Base-by-base conservation (phyloP, 2,329 filamentous ascomycete genomes). In the Byssochlamys sp. region DNA sequence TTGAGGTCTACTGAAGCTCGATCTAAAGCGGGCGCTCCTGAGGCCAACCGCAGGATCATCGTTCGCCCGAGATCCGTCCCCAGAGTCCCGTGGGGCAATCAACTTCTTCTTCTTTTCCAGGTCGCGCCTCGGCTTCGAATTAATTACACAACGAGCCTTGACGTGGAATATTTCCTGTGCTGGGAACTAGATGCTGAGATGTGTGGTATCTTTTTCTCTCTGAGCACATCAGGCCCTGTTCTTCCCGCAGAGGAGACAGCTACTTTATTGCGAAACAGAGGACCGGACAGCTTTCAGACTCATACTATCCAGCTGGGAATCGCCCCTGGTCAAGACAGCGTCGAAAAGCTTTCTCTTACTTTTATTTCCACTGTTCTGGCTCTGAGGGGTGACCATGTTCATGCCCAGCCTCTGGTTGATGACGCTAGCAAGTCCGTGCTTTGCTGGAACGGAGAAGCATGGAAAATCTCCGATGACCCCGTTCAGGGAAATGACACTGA, bases 371-470 rank as follows among this genome's bases (percentile, higher is more conserved):
- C 91, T 0, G 92, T 99, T 0, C 82, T 97, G n/a, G 86, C 91
- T 3, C 78, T 99, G n/a, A 84, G 94, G 65, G 92, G 92, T 27
- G 81, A 84, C 54, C 78, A 83, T 60, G 69, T 94, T 54, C 83
- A 86, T 5, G 70, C 75, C 33, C 94, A 97, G 71, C 94, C 94
- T 1, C 81, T 95, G 3, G 71, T 81, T 49, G 82, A 87, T 62
- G 39, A 68, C 2, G 61, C 65, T 0, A 80, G 80, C 0, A 79
- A 80, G 3, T 90, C 87, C 0, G 77, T 89, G 0, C 79, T 99
- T 1, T 96, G 92, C 79, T 99, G 94, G 94, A 99, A 99, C 68
- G 94, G 94, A 50, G 94, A 99, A 71, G 92, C 91, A 1, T 99
- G 94, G 94, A 86, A 82, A 58, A 80, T 95, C 54, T 74, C 73